Evolutionary conservation across 2,329 filamentous ascomycete species (phyloP).

Genomic region (Epichloe brachyelytri): DNA sequence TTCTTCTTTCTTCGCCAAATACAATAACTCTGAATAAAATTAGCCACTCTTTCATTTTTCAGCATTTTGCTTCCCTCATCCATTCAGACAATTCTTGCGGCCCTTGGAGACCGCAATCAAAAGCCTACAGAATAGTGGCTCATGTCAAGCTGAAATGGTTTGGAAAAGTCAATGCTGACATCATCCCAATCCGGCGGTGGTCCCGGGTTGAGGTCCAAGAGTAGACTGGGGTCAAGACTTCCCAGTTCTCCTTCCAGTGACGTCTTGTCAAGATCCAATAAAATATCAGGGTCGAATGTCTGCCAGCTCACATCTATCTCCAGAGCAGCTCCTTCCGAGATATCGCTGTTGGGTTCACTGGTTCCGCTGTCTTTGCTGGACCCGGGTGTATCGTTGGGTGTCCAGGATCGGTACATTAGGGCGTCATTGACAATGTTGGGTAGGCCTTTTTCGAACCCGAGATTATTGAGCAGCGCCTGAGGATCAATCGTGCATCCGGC

Average conservation of each 20-base stretch:
- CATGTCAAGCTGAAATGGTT: conserved; percentile 40
- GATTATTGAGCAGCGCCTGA: conserved; percentile 23
- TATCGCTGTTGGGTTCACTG: conserved; percentile 50
- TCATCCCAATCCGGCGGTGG: conserved; percentile 35
- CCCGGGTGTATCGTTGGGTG: conserved; percentile 52
- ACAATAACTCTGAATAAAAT: no score
- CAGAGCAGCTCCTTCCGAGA: conserved; percentile 39
- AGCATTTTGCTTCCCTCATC: no score
- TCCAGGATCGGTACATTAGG: conserved; percentile 39
- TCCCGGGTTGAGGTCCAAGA: conserved; percentile 13
- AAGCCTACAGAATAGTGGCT: conserved; percentile 20
- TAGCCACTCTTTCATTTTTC: no score
- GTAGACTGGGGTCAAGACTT: conserved; percentile 18
- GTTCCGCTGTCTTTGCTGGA: conserved; percentile 47
- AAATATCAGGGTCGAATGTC: conserved; percentile 32
- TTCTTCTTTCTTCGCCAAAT: no score
- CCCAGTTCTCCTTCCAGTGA: conserved; percentile 11
- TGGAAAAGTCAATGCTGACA: conserved; percentile 34
- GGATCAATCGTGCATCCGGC: conserved; percentile 37
- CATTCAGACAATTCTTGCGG: no score
- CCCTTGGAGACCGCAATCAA: background rate
- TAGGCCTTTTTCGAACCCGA: conserved; percentile 22
- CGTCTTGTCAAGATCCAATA: conserved; percentile 29
- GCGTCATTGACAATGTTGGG: conserved; percentile 39
- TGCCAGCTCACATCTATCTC: conserved; percentile 42